phyloP scores from a whole-genome alignment of 176 grass and related monocot genomes.

The Juncus effusus region DNA sequence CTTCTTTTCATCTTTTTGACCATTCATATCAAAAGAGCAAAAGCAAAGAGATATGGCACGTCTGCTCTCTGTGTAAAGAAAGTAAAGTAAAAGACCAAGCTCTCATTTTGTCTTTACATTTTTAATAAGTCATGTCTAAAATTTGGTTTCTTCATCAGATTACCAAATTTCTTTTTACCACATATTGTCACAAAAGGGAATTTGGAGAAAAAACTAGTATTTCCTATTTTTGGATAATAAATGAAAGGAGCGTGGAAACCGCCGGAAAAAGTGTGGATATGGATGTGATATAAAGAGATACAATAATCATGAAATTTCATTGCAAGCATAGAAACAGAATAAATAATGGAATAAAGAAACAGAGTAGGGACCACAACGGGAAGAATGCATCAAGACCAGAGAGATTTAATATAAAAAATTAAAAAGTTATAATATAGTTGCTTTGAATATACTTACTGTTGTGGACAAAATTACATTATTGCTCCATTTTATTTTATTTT shows the following conservation, averaged over 20 bases:
- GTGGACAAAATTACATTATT: constrained; percentile 10
- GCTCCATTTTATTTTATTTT: not conserved
- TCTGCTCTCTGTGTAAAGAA: not conserved
- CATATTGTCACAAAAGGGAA: constrained; percentile 15
- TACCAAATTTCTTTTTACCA: not conserved
- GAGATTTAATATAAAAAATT: constrained; percentile 7
- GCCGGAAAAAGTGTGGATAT: constrained; percentile 30
- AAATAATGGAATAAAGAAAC: constrained; percentile 25
- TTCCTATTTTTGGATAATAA: constrained; percentile 10
- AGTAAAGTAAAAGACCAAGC: not conserved
- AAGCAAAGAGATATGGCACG: too few species aligned
- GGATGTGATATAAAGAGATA: constrained; percentile 14
- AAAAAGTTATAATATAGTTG: not conserved
- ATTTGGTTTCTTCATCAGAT: constrained; percentile 11
- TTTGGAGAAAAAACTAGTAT: not conserved
- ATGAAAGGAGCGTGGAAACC: constrained; percentile 30
- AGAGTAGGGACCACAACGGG: constrained; percentile 1
- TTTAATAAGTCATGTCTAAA: too few species aligned
- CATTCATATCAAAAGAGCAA: not conserved
- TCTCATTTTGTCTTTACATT: not conserved
- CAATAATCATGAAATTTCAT: not conserved
- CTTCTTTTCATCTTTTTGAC: constrained; percentile 19
- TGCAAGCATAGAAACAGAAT: constrained; percentile 8
- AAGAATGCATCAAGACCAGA: constrained; percentile 1
- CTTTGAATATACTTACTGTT: constrained; percentile 19